A percentile compares a stretch with the other conserved stretches of the same genome.
Conservation (phyloP, 2,329 filamentous ascomycete genomes). For the Trichophyton mentagrophytes region DNA sequence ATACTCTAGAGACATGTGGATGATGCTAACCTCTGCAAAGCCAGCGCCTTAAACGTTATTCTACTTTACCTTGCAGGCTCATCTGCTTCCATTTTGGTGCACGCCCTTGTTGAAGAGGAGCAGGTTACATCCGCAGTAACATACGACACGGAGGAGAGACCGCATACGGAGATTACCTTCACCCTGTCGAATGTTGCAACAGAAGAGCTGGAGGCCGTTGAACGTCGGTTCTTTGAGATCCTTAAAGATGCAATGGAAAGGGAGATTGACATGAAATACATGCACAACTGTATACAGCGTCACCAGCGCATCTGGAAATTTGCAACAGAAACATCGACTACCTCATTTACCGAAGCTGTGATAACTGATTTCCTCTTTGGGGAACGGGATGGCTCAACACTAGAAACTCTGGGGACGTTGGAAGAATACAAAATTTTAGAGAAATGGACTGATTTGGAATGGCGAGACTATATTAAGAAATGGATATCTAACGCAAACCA, state of each 20-base stretch:
- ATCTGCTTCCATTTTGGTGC: conserved; percentile 83
- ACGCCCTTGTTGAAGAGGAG: conserved; percentile 82
- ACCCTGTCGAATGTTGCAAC: conserved; percentile 78
- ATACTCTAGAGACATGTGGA: background rate
- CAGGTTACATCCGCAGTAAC: conserved; percentile 77
- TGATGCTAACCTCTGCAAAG: background rate
- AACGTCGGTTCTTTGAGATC: conserved; percentile 72
- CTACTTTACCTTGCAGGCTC: conserved; percentile 84
- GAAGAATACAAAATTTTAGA: conserved; percentile 54
- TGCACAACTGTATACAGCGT: conserved; percentile 73
- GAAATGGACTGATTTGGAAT: conserved; percentile 69
- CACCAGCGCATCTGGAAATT: conserved; percentile 73
- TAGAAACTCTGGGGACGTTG: conserved; percentile 45
- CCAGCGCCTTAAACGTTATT: conserved; percentile 62
- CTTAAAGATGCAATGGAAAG: conserved; percentile 65
- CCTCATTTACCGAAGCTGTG: conserved; percentile 70
- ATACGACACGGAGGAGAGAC: conserved; percentile 65
- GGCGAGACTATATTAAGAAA: conserved; percentile 67
- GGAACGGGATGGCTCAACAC: conserved; percentile 64
- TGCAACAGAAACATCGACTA: conserved; percentile 65
- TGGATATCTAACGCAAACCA: conserved; percentile 81
- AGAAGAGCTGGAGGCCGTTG: conserved; percentile 68
- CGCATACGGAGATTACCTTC: conserved; percentile 73
- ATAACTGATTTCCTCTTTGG: conserved; percentile 91
- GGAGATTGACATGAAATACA: conserved; percentile 77